Conservation (phyloP, 352 stramenopile species). For the Pythium brachiatum region DNA sequence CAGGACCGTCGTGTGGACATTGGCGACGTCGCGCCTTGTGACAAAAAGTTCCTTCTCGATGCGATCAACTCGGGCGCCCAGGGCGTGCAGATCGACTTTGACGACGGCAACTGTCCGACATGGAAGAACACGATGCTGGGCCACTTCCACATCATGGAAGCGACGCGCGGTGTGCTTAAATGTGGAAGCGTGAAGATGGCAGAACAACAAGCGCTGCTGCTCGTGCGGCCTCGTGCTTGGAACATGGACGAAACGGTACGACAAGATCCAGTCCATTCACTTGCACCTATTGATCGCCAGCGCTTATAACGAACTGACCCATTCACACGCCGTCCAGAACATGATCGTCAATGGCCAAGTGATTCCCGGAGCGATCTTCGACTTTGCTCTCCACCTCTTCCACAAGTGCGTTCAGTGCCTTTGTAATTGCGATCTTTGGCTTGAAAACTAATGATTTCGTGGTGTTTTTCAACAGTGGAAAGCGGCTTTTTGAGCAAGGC, state of each 20-base stretch:
- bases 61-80: slow-evolving; percentile 93
- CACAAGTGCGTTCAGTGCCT: slow-evolving; percentile 76
- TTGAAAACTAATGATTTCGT: slow-evolving; percentile 1
- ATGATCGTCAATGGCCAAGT: slow-evolving; percentile 89
- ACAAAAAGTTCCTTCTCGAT: slow-evolving; percentile 91
- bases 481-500: slow-evolving; percentile 66
- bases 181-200: slow-evolving; percentile 25
- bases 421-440: not conserved
- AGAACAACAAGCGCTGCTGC: slow-evolving; percentile 70
- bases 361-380: slow-evolving; percentile 90
- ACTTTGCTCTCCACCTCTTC: slow-evolving; percentile 95
- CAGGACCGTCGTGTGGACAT: slow-evolving; percentile 93
- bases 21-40: slow-evolving; percentile 84
- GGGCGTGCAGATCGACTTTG: slow-evolving; percentile 77
- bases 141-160: slow-evolving; percentile 92
- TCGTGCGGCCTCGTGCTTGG: slow-evolving; percentile 92
- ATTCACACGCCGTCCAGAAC: slow-evolving; percentile 38
- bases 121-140: slow-evolving; percentile 91
- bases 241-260: slow-evolving; percentile 93
- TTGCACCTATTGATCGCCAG: not conserved
- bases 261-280: not conserved
- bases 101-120: slow-evolving; percentile 85
- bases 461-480: slow-evolving; percentile 37
- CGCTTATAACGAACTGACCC: too few species aligned
- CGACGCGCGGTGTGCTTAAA: slow-evolving; percentile 60